Evolutionary conservation across 176 grass and related monocot genomes (phyloP).

Genomic region (Carex kokanica): DNA sequence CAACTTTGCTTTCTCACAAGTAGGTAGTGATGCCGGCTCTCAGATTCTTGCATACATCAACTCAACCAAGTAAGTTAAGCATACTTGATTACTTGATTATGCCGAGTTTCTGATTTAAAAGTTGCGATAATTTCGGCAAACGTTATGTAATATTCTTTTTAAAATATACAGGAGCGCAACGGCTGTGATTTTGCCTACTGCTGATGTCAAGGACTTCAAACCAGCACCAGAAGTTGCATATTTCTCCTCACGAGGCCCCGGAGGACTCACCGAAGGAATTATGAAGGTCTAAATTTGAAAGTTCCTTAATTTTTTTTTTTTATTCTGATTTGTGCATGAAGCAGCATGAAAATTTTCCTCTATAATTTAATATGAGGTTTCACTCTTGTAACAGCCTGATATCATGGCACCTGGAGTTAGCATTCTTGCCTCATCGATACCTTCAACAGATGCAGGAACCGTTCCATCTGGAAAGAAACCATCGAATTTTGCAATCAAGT

Average conservation of each 20-base stretch:
- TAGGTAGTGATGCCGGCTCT: conserved; percentile 59
- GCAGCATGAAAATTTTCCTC: neutral
- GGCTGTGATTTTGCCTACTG: conserved; percentile 58
- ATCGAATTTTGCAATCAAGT: conserved; percentile 69
- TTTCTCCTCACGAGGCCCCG: conserved; percentile 77
- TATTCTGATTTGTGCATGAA: neutral
- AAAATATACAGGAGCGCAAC: conserved; percentile 52
- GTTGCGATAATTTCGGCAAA: neutral
- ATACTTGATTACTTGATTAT: neutral
- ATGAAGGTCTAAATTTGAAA: conserved; percentile 47
- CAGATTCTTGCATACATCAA: conserved; percentile 89
- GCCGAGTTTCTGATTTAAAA: neutral
- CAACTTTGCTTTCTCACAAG: conserved; percentile 69
- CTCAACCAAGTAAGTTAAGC: conserved; percentile 57
- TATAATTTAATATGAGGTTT: neutral
- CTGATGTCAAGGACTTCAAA: conserved; percentile 55
- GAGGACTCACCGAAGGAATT: conserved; percentile 70
- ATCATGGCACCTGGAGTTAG: conserved; percentile 90
- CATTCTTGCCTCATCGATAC: conserved; percentile 75
- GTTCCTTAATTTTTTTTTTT: neutral
- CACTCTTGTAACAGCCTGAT: conserved; percentile 55
- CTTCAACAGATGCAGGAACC: conserved; percentile 40
- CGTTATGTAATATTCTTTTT: neutral
- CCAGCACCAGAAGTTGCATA: conserved; percentile 80
- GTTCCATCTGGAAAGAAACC: conserved; percentile 68